phyloP scores from a whole-genome alignment of 768 basidiomycete genomes.

The Hygrophorus russula region DNA sequence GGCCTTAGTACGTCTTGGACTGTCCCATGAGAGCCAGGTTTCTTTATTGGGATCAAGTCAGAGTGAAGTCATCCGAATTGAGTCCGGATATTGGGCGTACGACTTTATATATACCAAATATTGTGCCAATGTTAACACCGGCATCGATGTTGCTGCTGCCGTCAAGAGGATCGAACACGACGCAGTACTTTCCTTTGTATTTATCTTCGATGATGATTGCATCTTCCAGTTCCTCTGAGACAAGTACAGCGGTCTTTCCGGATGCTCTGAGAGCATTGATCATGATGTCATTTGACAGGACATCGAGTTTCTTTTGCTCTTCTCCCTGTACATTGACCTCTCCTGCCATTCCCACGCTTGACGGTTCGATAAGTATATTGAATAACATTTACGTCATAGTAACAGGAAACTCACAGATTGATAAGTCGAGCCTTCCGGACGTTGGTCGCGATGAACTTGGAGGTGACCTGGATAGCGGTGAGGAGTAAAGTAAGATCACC shows the following conservation, averaged over 20 bases:
- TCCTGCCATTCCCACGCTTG: constrained; percentile 93
- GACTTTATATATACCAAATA: constrained; percentile 92
- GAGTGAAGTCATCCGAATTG: background rate
- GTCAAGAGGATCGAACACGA: constrained; percentile 97
- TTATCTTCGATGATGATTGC: constrained; percentile 82
- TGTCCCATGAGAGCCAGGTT: constrained; percentile 65
- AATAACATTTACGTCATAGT: constrained; percentile 2
- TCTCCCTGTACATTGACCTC: constrained; percentile 97
- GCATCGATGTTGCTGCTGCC: constrained; percentile 97
- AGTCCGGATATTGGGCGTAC: constrained; percentile 34
- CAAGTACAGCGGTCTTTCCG: constrained; percentile 94
- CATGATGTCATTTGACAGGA: constrained; percentile 99
- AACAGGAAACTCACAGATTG: constrained; percentile 62
- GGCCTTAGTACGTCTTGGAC: constrained; percentile 86
- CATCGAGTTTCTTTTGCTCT: constrained; percentile 98
- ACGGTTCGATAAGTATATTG: constrained; percentile 3
- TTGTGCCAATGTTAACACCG: constrained; percentile 95
- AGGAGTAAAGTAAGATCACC: constrained; percentile 93
- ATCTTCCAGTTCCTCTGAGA: constrained; percentile 91
- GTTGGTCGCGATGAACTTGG: constrained; percentile 97
- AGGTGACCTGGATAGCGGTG: constrained; percentile 91
- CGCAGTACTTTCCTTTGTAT: constrained; percentile 84
- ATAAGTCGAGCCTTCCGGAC: constrained; percentile 95
- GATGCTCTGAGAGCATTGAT: constrained; percentile 91
- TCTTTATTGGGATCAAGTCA: constrained; percentile 27